phyloP scores from a whole-genome alignment of 768 basidiomycete genomes.

The Infundibulicybe gibba region DNA sequence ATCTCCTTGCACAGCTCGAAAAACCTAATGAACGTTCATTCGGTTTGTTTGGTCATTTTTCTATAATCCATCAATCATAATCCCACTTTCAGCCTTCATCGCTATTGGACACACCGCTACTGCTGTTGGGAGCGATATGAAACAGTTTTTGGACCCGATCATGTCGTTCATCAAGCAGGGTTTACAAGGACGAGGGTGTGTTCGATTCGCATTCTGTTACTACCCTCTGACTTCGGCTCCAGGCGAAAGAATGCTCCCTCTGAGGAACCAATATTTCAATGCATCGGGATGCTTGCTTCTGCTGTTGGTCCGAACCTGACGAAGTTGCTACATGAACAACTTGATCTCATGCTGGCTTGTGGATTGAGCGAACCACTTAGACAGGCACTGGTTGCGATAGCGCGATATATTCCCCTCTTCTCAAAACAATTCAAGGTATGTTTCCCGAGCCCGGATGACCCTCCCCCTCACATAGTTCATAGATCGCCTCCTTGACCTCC shows the following conservation, averaged over 20 bases:
- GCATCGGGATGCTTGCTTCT: slow-evolving; percentile 91
- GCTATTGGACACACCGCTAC: slow-evolving; percentile 95
- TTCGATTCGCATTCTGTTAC: not conserved
- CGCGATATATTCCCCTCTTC: slow-evolving; percentile 85
- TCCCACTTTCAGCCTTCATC: slow-evolving; percentile 73
- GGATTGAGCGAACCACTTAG: slow-evolving; percentile 88
- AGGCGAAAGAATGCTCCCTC: slow-evolving; percentile 88
- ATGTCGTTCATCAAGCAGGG: slow-evolving; percentile 87
- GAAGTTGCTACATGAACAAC: slow-evolving; percentile 91
- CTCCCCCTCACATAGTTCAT: not conserved
- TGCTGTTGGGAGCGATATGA: slow-evolving; percentile 92
- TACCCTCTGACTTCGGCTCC: slow-evolving; percentile 1
- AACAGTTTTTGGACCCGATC: slow-evolving; percentile 89
- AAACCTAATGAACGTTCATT: slow-evolving; percentile 87
- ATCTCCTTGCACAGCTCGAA: slow-evolving; percentile 82
- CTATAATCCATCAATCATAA: slow-evolving; percentile 7
- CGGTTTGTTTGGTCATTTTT: slow-evolving; percentile 43
- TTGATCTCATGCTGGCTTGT: slow-evolving; percentile 94
- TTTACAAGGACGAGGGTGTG: slow-evolving; percentile 82
- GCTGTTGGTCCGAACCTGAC: slow-evolving; percentile 96
- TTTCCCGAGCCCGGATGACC: not conserved
- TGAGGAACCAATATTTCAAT: slow-evolving; percentile 96
- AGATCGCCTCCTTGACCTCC: slow-evolving; percentile 88
- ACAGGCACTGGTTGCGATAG: slow-evolving; percentile 80
- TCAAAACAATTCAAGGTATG: slow-evolving; percentile 89